Conservation (phyloP, 1,139 yeast species). For the Blastobotrys malaysiensis region DNA sequence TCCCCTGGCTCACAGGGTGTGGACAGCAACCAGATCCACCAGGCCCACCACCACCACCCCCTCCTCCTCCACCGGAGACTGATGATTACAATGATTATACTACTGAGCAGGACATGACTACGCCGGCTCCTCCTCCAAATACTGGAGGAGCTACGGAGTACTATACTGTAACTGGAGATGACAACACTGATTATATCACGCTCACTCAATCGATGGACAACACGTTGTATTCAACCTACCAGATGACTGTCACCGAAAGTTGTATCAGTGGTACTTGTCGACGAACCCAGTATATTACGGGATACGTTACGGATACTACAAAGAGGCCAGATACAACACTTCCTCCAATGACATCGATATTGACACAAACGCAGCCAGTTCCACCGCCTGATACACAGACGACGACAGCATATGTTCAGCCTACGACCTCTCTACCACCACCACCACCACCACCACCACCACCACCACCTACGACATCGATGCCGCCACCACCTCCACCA, state of each 20-base stretch:
- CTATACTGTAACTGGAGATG: slow-evolving; percentile 7
- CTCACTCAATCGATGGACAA: neutral
- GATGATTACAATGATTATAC: neutral
- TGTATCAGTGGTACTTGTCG: slow-evolving; percentile 4
- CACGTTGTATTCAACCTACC: neutral
- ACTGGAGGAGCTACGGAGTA: slow-evolving; percentile 4
- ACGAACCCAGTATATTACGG: neutral
- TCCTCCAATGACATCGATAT: neutral
- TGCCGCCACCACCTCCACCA: slow-evolving; percentile 1
- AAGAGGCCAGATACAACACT: slow-evolving; percentile 1
- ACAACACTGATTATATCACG: slow-evolving; percentile 3
- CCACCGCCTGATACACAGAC: neutral
- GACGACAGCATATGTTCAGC: neutral
- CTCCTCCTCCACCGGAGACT: neutral
- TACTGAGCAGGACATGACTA: neutral
- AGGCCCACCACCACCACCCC: slow-evolving; percentile 9
- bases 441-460: slow-evolving; percentile 1
- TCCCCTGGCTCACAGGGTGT: slow-evolving; percentile 20
- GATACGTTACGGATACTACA: neutral
- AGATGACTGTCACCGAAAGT: slow-evolving; percentile 2
- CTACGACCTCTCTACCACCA: neutral
- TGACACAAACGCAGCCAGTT: neutral
- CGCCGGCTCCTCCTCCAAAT: slow-evolving; percentile 1
- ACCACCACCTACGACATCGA: slow-evolving; percentile 1
- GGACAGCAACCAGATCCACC: slow-evolving; percentile 6